phyloP scores from a whole-genome alignment of 2,329 filamentous ascomycete genomes.

The Penicillium sp. region DNA sequence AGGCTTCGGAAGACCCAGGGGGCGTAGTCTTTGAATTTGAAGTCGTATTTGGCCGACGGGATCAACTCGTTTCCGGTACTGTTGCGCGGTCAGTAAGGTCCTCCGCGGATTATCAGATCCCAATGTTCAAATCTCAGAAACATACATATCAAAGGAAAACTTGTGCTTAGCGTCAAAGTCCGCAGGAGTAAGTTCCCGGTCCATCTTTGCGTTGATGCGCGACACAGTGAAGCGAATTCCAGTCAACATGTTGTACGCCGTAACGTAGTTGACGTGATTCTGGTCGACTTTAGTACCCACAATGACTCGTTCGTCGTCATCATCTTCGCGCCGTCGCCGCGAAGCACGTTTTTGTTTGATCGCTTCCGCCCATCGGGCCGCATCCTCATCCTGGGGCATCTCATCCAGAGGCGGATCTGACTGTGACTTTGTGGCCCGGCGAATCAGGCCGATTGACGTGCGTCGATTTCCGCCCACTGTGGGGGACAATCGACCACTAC shows the following conservation, averaged over 20 bases:
- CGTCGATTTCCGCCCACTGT: conserved; percentile 64
- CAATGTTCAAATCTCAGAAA: not conserved
- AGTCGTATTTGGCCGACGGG: conserved; percentile 97
- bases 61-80: conserved; percentile 96
- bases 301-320: conserved; percentile 84
- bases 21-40: conserved; percentile 99
- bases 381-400: conserved; percentile 82
- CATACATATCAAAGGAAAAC: conserved; percentile 97
- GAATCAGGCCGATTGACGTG: conserved; percentile 77
- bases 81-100: conserved; percentile 35
- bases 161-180: conserved; percentile 96
- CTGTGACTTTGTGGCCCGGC: conserved; percentile 78
- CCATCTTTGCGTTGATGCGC: conserved; percentile 92
- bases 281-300: conserved; percentile 98
- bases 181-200: conserved; percentile 81
- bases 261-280: conserved; percentile 94
- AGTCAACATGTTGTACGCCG: conserved; percentile 99
- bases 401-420: conserved; percentile 85
- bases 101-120: not conserved
- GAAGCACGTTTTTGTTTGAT: conserved; percentile 89
- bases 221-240: conserved; percentile 97
- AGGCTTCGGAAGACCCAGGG: conserved; percentile 98
- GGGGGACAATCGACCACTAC: conserved; percentile 81
- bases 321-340: conserved; percentile 77
- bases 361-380: conserved; percentile 86